Percentiles rank a stretch among this genome's conserved stretches.
Evolutionary conservation across 805 yeast genomes (phyloP).

Genomic region (Yarrowia sp.): DNA sequence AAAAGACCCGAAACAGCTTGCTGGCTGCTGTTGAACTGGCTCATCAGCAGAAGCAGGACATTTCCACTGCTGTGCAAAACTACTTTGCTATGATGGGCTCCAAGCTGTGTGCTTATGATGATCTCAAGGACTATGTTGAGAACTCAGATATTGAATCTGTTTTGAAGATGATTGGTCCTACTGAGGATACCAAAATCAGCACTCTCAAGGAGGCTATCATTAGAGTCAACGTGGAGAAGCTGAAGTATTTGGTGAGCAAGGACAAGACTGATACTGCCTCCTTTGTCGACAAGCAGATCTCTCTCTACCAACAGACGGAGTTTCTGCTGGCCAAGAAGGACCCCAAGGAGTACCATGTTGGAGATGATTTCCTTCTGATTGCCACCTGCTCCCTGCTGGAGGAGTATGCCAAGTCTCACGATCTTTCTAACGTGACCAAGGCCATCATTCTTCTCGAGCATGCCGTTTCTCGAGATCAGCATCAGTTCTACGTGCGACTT

Average conservation of each 20-base stretch:
- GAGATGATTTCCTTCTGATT: constrained; percentile 61
- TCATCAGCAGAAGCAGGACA: background rate
- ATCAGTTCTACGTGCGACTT: constrained; percentile 65
- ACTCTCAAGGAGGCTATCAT: background rate
- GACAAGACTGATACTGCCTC: constrained; percentile 16
- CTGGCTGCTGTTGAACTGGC: constrained; percentile 50
- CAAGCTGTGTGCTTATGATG: constrained; percentile 65
- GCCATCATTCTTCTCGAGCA: constrained; percentile 57
- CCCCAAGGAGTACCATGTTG: constrained; percentile 67
- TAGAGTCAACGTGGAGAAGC: constrained; percentile 5
- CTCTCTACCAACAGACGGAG: constrained; percentile 43
- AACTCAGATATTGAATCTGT: background rate
- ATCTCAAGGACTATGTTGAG: constrained; percentile 44
- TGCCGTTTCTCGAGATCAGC: constrained; percentile 54
- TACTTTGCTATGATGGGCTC: constrained; percentile 49
- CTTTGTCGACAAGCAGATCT: constrained; percentile 39
- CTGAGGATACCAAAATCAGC: background rate
- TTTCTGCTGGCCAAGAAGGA: constrained; percentile 42
- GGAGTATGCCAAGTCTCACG: constrained; percentile 26
- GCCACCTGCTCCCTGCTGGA: constrained; percentile 44
- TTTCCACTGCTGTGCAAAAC: constrained; percentile 31
- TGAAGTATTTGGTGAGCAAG: background rate
- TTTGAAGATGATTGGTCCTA: background rate
- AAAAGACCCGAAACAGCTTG: constrained; percentile 52
- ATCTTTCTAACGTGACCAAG: constrained; percentile 37